Conservation (phyloP, 106 monocot genomes). For the Dioscorea dumetorum region DNA sequence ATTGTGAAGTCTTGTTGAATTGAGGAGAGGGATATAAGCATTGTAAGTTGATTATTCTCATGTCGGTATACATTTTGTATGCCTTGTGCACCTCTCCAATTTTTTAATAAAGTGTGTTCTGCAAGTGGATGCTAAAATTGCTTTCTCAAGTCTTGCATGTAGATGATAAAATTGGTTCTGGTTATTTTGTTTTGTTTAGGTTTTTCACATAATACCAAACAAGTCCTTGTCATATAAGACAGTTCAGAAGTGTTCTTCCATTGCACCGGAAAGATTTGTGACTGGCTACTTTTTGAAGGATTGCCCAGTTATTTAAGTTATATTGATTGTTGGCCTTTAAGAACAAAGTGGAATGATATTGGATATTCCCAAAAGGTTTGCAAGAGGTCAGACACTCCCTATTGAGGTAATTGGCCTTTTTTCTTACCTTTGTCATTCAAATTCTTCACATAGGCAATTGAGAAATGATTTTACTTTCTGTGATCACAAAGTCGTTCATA, state of each 20-base stretch:
- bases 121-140: not conserved
- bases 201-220: too few species aligned
- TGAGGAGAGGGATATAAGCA: not conserved
- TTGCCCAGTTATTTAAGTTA: too few species aligned
- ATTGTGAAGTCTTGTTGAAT: slow-evolving; percentile 23
- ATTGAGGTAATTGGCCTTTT: slow-evolving; percentile 40
- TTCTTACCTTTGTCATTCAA: not conserved
- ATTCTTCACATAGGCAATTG: not conserved
- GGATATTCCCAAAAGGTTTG: slow-evolving; percentile 44
- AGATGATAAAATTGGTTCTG: not conserved
- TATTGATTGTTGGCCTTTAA: not conserved
- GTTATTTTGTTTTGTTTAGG: too few species aligned
- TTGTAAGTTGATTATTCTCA: not conserved
- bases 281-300: too few species aligned
- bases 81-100: too few species aligned
- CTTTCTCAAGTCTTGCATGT: not conserved
- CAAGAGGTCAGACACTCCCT: slow-evolving; percentile 62
- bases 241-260: too few species aligned
- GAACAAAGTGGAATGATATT: slow-evolving; percentile 59
- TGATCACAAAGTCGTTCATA: too few species aligned
- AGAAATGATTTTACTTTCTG: too few species aligned
- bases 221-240: too few species aligned
- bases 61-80: too few species aligned
- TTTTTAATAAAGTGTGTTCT: too few species aligned
- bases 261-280: too few species aligned